These are phyloP conservation scores for Neurospora sublineolata DNA, from an alignment of 495 filamentous ascomycete species.

Conservation along the genomic window DNA sequence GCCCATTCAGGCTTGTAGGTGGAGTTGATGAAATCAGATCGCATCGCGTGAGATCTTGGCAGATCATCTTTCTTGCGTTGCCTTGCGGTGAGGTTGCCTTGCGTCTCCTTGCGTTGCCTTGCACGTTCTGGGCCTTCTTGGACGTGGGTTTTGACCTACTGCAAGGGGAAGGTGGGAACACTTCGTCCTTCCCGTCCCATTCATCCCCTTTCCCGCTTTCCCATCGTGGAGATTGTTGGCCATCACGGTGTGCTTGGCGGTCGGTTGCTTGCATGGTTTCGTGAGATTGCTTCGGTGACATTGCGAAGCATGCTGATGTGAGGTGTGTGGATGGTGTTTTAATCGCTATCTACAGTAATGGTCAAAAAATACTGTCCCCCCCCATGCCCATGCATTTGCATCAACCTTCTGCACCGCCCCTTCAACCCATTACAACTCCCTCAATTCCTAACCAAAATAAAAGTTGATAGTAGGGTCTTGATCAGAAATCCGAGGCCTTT, in stretches of 20 bases:
- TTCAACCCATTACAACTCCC: too few relatives aligned
- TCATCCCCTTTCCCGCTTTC: not conserved
- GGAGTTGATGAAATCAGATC: not conserved
- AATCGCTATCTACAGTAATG: not conserved
- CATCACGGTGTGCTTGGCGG: not conserved
- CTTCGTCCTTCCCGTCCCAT: not conserved
- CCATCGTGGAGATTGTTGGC: not conserved
- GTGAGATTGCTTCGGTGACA: not conserved
- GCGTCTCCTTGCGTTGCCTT: not conserved
- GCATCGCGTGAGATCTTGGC: not conserved
- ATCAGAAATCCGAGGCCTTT: too few relatives aligned
- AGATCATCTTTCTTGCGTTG: not conserved
- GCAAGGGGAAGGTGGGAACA: not conserved
- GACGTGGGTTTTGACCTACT: not conserved
- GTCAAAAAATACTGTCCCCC: too few relatives aligned
- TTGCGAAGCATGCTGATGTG: not conserved
- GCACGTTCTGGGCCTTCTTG: not conserved
- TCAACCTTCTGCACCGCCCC: too few relatives aligned
- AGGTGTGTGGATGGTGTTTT: not conserved
- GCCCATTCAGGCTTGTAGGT: not conserved
- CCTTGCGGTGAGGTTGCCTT: too few relatives aligned
- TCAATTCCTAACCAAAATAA: too few relatives aligned
- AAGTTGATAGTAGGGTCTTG: too few relatives aligned
- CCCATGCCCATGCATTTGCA: too few relatives aligned
- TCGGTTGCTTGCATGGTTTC: not conserved